Conservation (phyloP, 805 yeast species). For the Cyberlindnera bimundalis region DNA sequence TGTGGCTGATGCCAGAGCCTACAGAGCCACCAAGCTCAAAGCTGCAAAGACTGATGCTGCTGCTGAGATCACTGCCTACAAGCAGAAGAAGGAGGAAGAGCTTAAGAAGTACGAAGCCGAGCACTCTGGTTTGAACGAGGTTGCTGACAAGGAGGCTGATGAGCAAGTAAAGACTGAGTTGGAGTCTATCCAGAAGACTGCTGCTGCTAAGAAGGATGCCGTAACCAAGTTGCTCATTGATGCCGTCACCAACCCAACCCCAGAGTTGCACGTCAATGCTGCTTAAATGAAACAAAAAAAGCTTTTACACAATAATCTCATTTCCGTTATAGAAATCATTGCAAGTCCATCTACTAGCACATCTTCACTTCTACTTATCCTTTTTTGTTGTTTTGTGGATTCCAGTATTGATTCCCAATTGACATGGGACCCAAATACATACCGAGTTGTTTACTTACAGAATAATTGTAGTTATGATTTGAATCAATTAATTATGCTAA, state of each 20-base stretch:
- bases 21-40: conserved; percentile 84
- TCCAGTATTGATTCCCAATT: neutral
- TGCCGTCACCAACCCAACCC: conserved; percentile 75
- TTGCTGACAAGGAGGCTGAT: conserved; percentile 78
- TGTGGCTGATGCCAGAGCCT: conserved; percentile 88
- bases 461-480: neutral
- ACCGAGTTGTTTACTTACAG: neutral
- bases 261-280: conserved; percentile 83
- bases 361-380: neutral
- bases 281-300: conserved; percentile 3
- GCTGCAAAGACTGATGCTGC: conserved; percentile 94
- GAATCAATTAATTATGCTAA: too few species aligned
- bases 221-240: conserved; percentile 77
- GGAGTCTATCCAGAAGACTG: conserved; percentile 61
- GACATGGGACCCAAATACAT: neutral
- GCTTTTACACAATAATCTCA: too few species aligned
- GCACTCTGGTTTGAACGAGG: conserved; percentile 71
- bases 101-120: conserved; percentile 67
- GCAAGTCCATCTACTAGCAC: neutral
- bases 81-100: conserved; percentile 77
- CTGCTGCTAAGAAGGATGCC: conserved; percentile 53
- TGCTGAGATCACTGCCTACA: conserved; percentile 82
- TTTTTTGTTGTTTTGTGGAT: neutral
- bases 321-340: neutral
- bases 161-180: conserved; percentile 68